A percentile compares a stretch with the other conserved stretches of the same genome.
Evolutionary conservation across 441 rosid species (phyloP).

Genomic region (Sinapis alba): DNA sequence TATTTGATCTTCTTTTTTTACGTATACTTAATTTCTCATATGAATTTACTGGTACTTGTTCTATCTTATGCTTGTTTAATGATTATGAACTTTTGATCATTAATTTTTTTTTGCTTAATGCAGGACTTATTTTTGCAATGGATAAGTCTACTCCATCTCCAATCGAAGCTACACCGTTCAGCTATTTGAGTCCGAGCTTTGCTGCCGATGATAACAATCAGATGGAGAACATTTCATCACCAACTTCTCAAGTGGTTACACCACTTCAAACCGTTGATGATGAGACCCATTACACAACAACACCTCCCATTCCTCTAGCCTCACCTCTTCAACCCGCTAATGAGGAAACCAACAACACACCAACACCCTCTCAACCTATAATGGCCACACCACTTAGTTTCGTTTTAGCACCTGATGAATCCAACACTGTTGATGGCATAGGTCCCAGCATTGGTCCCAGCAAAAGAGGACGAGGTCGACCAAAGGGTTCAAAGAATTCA

Average conservation of each 20-base stretch:
- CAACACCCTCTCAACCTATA: neutral
- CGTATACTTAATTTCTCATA: neutral
- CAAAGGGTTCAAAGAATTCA: neutral
- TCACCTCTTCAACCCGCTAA: neutral
- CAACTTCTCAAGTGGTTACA: neutral
- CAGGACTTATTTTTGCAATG: neutral
- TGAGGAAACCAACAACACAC: neutral
- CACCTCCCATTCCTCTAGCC: neutral
- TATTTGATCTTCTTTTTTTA: neutral
- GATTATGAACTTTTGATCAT: neutral
- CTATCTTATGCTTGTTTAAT: neutral
- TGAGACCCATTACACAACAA: neutral
- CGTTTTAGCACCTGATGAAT: neutral
- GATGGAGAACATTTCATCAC: neutral
- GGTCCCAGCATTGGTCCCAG: neutral
- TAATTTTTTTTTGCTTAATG: neutral
- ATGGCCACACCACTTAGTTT: neutral
- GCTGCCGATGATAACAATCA: neutral
- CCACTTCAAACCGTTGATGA: neutral
- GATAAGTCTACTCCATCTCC: neutral
- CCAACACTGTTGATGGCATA: neutral
- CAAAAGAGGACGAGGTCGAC: constrained; percentile 1
- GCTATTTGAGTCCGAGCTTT: neutral
- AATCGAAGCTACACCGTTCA: neutral
- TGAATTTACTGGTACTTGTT: neutral